Base-by-base conservation (phyloP, 768 basidiomycete genomes). In the Trametes maxima region DNA sequence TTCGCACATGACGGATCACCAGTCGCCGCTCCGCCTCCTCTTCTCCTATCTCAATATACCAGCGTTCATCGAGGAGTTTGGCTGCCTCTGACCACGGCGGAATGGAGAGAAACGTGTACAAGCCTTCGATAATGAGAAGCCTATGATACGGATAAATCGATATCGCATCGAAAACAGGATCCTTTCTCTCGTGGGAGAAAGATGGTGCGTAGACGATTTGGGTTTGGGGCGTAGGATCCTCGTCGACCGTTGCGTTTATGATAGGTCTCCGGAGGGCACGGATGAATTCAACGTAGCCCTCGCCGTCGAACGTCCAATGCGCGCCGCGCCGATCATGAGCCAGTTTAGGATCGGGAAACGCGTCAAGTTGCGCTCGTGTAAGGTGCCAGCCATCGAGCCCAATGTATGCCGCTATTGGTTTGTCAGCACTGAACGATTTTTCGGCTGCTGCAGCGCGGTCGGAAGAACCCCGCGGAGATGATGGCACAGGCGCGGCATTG, bases 361-460 rank as follows among this genome's bases (percentile, higher is more conserved):
- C 69, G 68, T 92, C 92, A 25, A 98, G 83, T 64, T 91, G 85
- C 4, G 85, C 82, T 22, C 93, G 85, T 17, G 90, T 83, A 60
- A 90, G 80, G 72, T 98, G 95, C 94, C 94, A 98, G 12, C 96
- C 95, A 70, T 98, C 95, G 40, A 94, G 78, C 7, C 90, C 85
- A 11, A 97, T 83, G 44, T 93, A 81, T 35, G 90, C 78, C 5
- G 87, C 91, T 16, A 65, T 43, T 4, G 68, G 63, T 33, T 54
- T 45, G 44, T 45, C 45, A 28, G 52, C n/a, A 5, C 40, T 33
- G 28, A 43, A 5, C 2, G 24, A 72, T 44, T 22, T 40, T 52
- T 39, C 49, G 54, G 49, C 35, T 1, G 28, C 53, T 19, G 28
- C 21, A 14, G 57, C 53, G 13, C 39, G 57, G 10, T 54, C 37